Evolutionary conservation across 2,329 filamentous ascomycete genomes (phyloP).

Genomic region (Lasiodiplodia sp.): DNA sequence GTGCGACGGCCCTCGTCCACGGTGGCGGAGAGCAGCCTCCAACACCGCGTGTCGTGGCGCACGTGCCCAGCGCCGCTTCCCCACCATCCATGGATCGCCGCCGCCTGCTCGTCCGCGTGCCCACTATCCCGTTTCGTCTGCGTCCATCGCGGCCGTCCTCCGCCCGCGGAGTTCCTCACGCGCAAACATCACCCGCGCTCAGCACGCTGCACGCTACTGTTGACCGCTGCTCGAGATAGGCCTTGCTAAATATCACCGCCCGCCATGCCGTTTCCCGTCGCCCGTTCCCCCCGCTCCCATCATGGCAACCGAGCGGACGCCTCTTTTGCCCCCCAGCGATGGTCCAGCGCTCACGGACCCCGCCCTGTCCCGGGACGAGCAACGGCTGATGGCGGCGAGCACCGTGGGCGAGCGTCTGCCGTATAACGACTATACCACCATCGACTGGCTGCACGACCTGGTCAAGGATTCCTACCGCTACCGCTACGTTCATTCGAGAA

Average conservation of each 20-base stretch:
- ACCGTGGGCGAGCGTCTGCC: slow-evolving; percentile 63
- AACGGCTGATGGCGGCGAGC: slow-evolving; percentile 52
- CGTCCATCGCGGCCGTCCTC: not conserved
- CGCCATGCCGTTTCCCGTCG: slow-evolving; percentile 3
- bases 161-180: not conserved
- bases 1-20: not conserved
- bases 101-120: slow-evolving; percentile 12
- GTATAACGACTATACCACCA: slow-evolving; percentile 69
- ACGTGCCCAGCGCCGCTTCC: slow-evolving; percentile 1
- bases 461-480: slow-evolving; percentile 66
- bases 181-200: not conserved
- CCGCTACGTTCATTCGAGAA: slow-evolving; percentile 53
- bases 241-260: not conserved
- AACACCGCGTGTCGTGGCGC: not conserved
- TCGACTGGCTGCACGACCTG: slow-evolving; percentile 68
- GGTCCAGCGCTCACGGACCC: slow-evolving; percentile 53
- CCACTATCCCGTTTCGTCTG: not conserved
- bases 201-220: slow-evolving; percentile 9
- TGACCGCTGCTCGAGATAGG: slow-evolving; percentile 7
- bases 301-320: slow-evolving; percentile 45
- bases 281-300: not conserved
- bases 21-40: not conserved
- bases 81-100: not conserved
- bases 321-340: slow-evolving; percentile 48
- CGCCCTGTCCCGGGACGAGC: slow-evolving; percentile 57